Evolutionary conservation across 345 rosid genomes (phyloP).

Genomic region (Aquilaria yunnanensis): DNA sequence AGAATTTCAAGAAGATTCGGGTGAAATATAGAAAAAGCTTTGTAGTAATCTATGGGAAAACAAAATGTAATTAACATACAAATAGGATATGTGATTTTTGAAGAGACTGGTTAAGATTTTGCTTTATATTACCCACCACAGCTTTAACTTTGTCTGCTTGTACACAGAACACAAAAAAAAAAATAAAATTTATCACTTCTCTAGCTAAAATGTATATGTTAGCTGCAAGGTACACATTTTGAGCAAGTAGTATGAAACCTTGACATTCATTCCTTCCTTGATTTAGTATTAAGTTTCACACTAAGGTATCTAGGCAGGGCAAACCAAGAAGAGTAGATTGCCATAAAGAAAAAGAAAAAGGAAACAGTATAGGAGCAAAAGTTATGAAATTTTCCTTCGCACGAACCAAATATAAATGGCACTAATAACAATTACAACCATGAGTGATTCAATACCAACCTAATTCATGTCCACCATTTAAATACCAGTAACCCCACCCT

Average conservation of each 20-base stretch:
- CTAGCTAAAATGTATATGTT: background rate
- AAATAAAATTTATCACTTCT: constrained; percentile 5
- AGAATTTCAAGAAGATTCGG: background rate
- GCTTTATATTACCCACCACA: constrained; percentile 85
- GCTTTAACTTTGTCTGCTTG: constrained; percentile 95
- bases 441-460: constrained; percentile 90
- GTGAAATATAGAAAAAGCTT: background rate
- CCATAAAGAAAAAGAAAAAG: no score
- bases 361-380: no score
- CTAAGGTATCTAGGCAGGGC: constrained; percentile 89
- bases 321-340: constrained; percentile 27
- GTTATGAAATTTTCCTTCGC: background rate
- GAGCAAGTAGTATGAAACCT: background rate
- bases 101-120: constrained; percentile 85
- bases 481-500: no score
- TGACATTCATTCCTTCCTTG: background rate
- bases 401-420: background rate
- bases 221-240: background rate
- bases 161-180: constrained; percentile 7
- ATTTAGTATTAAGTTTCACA: constrained; percentile 46
- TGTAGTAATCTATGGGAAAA: background rate
- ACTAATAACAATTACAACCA: constrained; percentile 40
- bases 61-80: constrained; percentile 1
- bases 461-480: constrained; percentile 53
- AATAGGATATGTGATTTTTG: constrained; percentile 80